Evolutionary conservation across 352 stramenopile genomes (phyloP).

Genomic region (Phytophthora ramorum): DNA sequence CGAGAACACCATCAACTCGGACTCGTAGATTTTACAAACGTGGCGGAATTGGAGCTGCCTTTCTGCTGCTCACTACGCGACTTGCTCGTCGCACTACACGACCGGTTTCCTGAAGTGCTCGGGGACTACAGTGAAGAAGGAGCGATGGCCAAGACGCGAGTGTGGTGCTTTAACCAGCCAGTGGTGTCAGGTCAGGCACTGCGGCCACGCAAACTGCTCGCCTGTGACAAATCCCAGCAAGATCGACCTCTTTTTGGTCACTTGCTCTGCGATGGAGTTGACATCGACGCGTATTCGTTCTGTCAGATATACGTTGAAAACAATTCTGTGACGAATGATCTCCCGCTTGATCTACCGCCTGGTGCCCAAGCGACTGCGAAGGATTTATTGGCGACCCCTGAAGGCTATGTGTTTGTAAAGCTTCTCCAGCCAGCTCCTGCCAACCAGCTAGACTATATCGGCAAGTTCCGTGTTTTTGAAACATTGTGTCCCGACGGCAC

Average conservation of each 20-base stretch:
- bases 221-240: slow-evolving; percentile 43
- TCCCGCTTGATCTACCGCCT: slow-evolving; percentile 36
- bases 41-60: slow-evolving; percentile 61
- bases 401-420: slow-evolving; percentile 59
- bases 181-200: slow-evolving; percentile 77
- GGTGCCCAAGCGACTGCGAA: not conserved
- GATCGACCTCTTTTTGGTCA: slow-evolving; percentile 70
- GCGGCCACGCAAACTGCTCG: slow-evolving; percentile 74
- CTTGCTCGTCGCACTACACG: slow-evolving; percentile 50
- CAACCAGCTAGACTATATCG: slow-evolving; percentile 33
- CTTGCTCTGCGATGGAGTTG: slow-evolving; percentile 75
- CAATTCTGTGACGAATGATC: slow-evolving; percentile 37
- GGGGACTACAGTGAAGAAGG: slow-evolving; percentile 38
- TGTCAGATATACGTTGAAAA: slow-evolving; percentile 79
- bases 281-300: slow-evolving; percentile 88
- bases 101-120: slow-evolving; percentile 34
- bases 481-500: slow-evolving; percentile 9
- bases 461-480: slow-evolving; percentile 59
- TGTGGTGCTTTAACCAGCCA: slow-evolving; percentile 86
- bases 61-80: slow-evolving; percentile 76
- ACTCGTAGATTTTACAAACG: slow-evolving; percentile 56
- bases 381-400: slow-evolving; percentile 4
- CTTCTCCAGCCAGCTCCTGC: slow-evolving; percentile 34
- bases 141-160: slow-evolving; percentile 25
- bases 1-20: slow-evolving; percentile 58